phyloP scores from a whole-genome alignment of 2,329 filamentous ascomycete genomes.

The Trichoderma afroharzianum region DNA sequence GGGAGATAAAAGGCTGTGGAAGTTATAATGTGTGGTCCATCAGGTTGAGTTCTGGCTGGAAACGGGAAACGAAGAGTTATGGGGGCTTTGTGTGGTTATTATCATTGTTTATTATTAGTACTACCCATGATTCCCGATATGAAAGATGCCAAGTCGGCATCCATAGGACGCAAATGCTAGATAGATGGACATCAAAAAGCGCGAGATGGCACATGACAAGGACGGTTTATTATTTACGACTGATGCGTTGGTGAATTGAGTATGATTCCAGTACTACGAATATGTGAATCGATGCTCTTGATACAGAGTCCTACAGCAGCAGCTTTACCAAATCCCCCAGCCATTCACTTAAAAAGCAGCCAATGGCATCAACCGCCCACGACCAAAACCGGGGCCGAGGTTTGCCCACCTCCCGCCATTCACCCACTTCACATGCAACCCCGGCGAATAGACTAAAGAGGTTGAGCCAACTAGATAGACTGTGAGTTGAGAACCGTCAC shows the following conservation, averaged over 20 bases:
- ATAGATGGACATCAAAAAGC: neutral
- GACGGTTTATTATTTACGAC: neutral
- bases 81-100: neutral
- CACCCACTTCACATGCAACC: conserved; percentile 2
- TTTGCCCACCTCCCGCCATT: conserved; percentile 5
- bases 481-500: neutral
- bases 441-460: neutral
- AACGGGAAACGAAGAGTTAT: neutral
- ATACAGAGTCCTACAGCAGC: neutral
- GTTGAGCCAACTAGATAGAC: neutral
- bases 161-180: neutral
- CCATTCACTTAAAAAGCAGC: conserved; percentile 2
- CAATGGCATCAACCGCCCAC: neutral
- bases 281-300: neutral
- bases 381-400: neutral
- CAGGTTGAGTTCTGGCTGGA: neutral
- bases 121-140: neutral
- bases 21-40: conserved; percentile 1
- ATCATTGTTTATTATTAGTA: neutral
- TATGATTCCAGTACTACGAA: neutral
- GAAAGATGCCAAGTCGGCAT: neutral
- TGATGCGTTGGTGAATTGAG: neutral
- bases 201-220: neutral
- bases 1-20: neutral
- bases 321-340: neutral